phyloP scores from a whole-genome alignment of 169 alveolate genomes.

The Plasmodium vivax region DNA sequence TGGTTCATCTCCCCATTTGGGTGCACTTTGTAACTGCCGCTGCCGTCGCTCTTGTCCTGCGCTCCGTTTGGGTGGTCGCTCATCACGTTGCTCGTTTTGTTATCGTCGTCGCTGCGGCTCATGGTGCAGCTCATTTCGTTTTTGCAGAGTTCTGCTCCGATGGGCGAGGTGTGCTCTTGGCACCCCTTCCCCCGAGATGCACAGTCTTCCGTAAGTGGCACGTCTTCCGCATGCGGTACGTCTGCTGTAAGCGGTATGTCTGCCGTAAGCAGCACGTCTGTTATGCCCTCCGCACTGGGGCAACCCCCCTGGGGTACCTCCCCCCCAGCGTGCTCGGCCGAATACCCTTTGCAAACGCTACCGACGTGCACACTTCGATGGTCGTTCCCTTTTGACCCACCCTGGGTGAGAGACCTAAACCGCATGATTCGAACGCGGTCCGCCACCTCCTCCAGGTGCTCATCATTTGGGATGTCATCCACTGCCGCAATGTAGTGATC shows the following conservation, averaged over 20 bases:
- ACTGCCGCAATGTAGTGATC: conserved; percentile 11
- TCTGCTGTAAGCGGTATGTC: background rate
- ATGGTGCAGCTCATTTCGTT: conserved; percentile 1
- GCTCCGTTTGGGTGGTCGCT: background rate
- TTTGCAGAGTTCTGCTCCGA: background rate
- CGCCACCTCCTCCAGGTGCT: background rate
- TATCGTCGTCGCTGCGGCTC: background rate
- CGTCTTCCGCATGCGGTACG: background rate
- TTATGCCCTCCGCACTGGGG: background rate
- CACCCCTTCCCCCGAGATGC: background rate
- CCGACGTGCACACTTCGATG: background rate
- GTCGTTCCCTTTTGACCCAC: background rate
- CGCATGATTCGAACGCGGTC: conserved; percentile 2
- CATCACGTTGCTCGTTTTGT: background rate
- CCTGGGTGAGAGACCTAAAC: background rate
- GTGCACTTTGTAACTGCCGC: background rate
- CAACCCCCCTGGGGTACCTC: background rate
- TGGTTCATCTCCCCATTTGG: background rate
- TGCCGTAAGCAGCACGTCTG: background rate
- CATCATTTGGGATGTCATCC: background rate
- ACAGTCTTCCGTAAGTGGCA: no score
- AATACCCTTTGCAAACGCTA: background rate
- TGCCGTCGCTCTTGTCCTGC: background rate
- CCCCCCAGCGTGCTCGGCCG: background rate
- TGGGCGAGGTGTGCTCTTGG: background rate